A percentile compares a stretch with the other conserved stretches of the same genome.
These are phyloP conservation scores for Asterochloris sp. DNA, from an alignment of 139 green algal species.

Conservation along the genomic window DNA sequence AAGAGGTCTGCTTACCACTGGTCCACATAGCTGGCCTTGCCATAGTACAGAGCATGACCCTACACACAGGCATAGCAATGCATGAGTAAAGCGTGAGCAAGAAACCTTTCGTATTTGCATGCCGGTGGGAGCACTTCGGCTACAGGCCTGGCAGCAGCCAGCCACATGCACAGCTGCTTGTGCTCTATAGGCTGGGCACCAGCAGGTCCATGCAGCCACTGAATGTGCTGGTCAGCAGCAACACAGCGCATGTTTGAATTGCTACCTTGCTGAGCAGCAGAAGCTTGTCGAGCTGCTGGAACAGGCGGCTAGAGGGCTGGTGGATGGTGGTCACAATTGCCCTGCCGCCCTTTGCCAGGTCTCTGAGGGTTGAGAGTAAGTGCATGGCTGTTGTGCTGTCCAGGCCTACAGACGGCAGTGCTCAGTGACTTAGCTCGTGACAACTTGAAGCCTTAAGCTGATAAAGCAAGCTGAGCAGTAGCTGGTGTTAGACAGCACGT, in stretches of 20 bases:
- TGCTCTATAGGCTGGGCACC: too few species aligned
- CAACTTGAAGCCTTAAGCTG: background rate
- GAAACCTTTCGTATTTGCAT: too few species aligned
- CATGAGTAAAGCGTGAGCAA: background rate
- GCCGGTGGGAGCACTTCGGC: too few species aligned
- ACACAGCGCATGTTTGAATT: too few species aligned
- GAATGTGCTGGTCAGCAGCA: too few species aligned
- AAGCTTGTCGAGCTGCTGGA: slow-evolving; percentile 75
- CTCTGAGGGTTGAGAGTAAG: slow-evolving; percentile 69
- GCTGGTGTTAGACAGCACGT: background rate
- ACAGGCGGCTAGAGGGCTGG: slow-evolving; percentile 82
- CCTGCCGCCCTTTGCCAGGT: slow-evolving; percentile 69
- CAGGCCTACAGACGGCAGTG: slow-evolving; percentile 43
- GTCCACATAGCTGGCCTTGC: slow-evolving; percentile 35
- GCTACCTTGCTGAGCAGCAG: slow-evolving; percentile 46
- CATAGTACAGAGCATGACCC: slow-evolving; percentile 83
- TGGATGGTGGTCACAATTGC: slow-evolving; percentile 57
- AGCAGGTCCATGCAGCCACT: too few species aligned
- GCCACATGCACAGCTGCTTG: too few species aligned
- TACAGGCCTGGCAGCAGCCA: too few species aligned
- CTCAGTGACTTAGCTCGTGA: background rate
- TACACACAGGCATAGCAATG: slow-evolving; percentile 22
- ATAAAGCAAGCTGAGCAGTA: background rate
- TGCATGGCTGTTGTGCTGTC: slow-evolving; percentile 91
- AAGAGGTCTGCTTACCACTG: background rate